Evolutionary conservation across 306 rosid species (phyloP), one percentile per base, ranked within the genome.

Genomic region (Glycyrrhiza uralensis): DNA sequence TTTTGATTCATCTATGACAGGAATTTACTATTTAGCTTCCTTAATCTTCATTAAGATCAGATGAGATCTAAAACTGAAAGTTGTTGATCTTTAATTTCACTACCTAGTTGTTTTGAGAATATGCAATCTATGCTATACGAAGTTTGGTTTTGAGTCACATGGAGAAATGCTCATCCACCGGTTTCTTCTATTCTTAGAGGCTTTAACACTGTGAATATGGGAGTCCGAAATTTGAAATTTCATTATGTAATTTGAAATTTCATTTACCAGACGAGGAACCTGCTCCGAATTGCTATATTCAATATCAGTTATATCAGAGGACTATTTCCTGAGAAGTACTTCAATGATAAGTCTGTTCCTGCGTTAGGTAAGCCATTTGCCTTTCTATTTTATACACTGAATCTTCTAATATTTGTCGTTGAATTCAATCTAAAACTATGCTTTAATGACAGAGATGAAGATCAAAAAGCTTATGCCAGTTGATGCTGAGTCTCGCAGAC

Each of bases 281-380:
- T 94, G 88, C 96, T 94, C 46, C 89, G 97, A 38, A 94, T 94
- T 54, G 98, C 98, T 57, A 89, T 94, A 69, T 94, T 89, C 87
- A 94, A 89, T 47, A 91, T 94, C 79, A 93, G 96, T 76, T 94
- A 91, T 81, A 91, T 91, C 85, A 80, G 98, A 89, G 98, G 98
- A 55, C 90, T 91, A 61, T 94, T 91, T 56, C 97, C 98, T 29
- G 98, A 93, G 74, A 91, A 91, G 85, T 94, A 91, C 62, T 94
- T 94, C 85, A 89, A 87, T 44, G 98, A 94, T 52, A 91, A 94
- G 70, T 86, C 96, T 57, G 96, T 94, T 81, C 91, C 97, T 7
- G 97, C 98, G 51, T 77, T 94, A 78, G 98, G 98, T 94, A 86
- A 67, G 2, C 10, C 11, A 17, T 20, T 41, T 51, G 55, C 32